Evolutionary conservation across 1,284 basidiomycete species (phyloP).

Genomic region (Ceratobasidium sp.): DNA sequence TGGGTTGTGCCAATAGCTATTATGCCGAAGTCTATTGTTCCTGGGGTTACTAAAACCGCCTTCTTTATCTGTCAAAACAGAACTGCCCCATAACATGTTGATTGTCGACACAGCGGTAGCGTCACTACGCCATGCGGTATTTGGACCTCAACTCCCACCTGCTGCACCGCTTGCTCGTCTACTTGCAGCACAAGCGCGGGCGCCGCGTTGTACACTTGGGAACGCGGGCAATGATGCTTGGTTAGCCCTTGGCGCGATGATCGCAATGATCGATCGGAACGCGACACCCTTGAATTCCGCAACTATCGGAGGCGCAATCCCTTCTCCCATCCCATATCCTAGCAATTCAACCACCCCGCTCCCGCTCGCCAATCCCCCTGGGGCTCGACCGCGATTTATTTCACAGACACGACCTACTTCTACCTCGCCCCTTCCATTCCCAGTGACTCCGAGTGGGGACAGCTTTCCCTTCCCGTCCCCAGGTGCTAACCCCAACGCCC

Average conservation of each 20-base stretch:
- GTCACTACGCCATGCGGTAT: conserved; percentile 10
- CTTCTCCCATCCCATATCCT: conserved; percentile 3
- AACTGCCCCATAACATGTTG: conserved; percentile 75
- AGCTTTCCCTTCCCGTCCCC: conserved; percentile 9
- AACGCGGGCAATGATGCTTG: conserved; percentile 78
- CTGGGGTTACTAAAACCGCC: too few relatives aligned
- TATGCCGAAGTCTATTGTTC: too few relatives aligned
- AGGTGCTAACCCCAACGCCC: conserved; percentile 21
- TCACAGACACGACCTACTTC: not conserved
- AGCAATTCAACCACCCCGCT: not conserved
- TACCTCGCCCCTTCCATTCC: not conserved
- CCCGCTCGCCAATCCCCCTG: not conserved
- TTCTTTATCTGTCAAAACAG: conserved; percentile 48
- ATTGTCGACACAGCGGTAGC: conserved; percentile 64
- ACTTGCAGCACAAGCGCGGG: conserved; percentile 56
- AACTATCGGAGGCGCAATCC: conserved; percentile 22
- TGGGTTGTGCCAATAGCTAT: too few relatives aligned
- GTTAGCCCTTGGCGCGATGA: conserved; percentile 63
- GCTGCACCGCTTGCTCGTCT: conserved; percentile 62
- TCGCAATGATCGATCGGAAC: conserved; percentile 24
- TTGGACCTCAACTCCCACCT: conserved; percentile 50
- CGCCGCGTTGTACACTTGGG: conserved; percentile 56
- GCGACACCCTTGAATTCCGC: conserved; percentile 20
- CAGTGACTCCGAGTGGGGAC: conserved; percentile 2
- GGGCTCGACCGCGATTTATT: not conserved